Base-by-base conservation (phyloP, 768 basidiomycete genomes). In the Galerina marginata region DNA sequence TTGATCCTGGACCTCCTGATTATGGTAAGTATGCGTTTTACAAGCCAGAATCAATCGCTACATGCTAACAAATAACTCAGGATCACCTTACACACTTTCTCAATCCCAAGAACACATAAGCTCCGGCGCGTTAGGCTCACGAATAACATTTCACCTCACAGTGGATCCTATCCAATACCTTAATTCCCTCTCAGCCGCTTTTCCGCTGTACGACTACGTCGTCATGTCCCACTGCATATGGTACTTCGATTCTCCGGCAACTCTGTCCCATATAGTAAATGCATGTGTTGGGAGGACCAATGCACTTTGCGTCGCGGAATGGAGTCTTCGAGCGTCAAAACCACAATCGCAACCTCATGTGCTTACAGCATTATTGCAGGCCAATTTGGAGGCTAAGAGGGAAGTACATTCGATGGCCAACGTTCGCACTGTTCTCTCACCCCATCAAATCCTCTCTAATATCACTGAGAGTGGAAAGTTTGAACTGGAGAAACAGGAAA, bases 361-460 rank as follows among this genome's bases (percentile, higher is more conserved):
- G n/a, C 42, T 63, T 5, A 55, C 62, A 12, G 58, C 58, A 4
- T 33, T 63, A n/a, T 48, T 55, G 6, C 43, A 59, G 44, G 62
- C 62, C 12, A 38, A 54, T 25, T 16, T 63, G 37, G 62, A 63
- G 54, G 54, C 54, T 20, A 59, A 59, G 16, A 50, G 54, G 29
- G n/a, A 56, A 16, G 56, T 47, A 15, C 40, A 37, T 14, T 56
- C 54, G 9, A 20, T n/a, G 36, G 39, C 47, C 14, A 63, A 63
- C 45, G 56, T 63, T n/a, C 58, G 62, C 43, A 59, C 58, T 7
- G 58, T 63, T 6, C 29, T 63, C 12, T 63, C 62, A 14, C 58
- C 62, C 1, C 38, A 49, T 48, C 48, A 54, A 10, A 63, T 58
- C 0, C 48, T 56, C 20, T 29, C 48, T 2, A 56, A 63, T 23